Evolutionary conservation across 148 eudicot genomes (phyloP), one percentile per base, ranked within the genome.

Genomic region (Simmondsia chinensis): DNA sequence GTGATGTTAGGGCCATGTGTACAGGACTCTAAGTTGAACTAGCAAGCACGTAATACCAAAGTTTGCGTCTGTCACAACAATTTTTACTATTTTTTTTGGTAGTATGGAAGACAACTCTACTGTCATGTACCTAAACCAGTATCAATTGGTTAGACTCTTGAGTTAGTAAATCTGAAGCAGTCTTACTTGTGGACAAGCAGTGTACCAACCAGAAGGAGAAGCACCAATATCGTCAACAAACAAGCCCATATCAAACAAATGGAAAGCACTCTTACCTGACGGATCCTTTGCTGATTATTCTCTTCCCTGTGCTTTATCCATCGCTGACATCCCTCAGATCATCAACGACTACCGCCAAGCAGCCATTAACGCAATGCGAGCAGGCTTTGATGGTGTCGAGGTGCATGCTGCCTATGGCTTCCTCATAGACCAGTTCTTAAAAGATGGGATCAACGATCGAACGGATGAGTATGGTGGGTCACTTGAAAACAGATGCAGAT

Each of bases 301-400:
- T 2, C 55, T 22, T 5, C 97, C 97, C 6, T 74, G 65, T 50
- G 59, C 83, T 32, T 41, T 84, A 48, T 7, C 68, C 13, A 53
- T 71, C 27, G 9, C 49, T 11, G 95, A 89, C 40, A 65, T 84
- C 30, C 54, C 41, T 3, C 52, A 57, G 36, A 52, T 83, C 43
- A 70, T 81, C 6, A 71, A 72, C 15, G 43, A 81, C 18, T 79
- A 73, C 56, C 80, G 88, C 6, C 82, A 63, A 60, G 93, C 95
- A 5, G 93, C 97, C 36, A 43, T 72, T 39, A 89, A 84, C 41
- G 76, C 97, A 22, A 59, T 89, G 37, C 76, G 59, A 76, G 97
- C 97, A 52, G 97, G 97, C 45, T 89, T 89, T 56, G 95, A 85
- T 55, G 95, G 95, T 2, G 58, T 89, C 36, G 95, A 89, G 53